A percentile compares a stretch with the other conserved stretches of the same genome.
Conservation (phyloP, 2,329 filamentous ascomycete genomes). For the Fusarium poae region DNA sequence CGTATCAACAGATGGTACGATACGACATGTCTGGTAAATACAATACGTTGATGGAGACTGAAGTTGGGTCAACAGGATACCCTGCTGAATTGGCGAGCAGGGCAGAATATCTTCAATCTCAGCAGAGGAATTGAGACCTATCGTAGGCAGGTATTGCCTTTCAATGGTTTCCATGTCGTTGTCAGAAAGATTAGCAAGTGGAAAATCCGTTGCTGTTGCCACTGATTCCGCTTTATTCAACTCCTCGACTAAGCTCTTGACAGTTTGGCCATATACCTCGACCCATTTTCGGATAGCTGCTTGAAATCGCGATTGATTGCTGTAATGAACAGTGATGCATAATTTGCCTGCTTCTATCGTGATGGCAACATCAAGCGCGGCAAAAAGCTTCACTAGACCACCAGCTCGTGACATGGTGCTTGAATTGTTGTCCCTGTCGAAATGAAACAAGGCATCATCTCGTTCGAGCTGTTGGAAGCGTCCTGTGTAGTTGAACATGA, state of each 20-base stretch:
- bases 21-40: constrained; percentile 3
- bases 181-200: not conserved
- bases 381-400: constrained; percentile 1
- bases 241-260: constrained; percentile 1
- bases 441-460: not conserved
- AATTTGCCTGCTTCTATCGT: constrained; percentile 6
- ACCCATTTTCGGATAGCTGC: constrained; percentile 5
- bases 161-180: constrained; percentile 5
- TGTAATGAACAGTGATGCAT: constrained; percentile 6
- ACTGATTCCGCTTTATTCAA: not conserved
- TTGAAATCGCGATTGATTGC: not conserved
- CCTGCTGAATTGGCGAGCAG: constrained; percentile 7
- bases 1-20: not conserved
- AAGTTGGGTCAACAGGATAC: constrained; percentile 2
- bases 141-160: constrained; percentile 1
- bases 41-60: constrained; percentile 6
- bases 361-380: not conserved
- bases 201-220: constrained; percentile 8
- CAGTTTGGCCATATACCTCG: not conserved
- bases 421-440: not conserved
- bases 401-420: not conserved
- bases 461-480: constrained; percentile 7
- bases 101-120: constrained; percentile 7
- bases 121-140: constrained; percentile 1
- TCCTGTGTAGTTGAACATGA: constrained; percentile 7